Percentiles rank a stretch among this genome's conserved stretches.
Evolutionary conservation across 179 eudicot species (phyloP).

Genomic region (Sideroxylon spinosum): DNA sequence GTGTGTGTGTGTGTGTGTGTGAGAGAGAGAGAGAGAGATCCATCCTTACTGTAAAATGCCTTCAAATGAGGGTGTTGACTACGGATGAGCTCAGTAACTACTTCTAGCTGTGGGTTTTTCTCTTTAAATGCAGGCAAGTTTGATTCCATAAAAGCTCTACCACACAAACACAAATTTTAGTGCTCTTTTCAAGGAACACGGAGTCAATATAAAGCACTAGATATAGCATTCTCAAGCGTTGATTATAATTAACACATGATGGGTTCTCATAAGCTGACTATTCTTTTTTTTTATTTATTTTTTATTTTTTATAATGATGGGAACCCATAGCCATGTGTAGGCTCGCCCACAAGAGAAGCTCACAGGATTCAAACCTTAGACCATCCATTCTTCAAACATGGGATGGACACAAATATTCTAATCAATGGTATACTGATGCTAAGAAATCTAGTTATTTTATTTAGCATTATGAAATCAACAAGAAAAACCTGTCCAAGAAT

Average conservation of each 20-base stretch:
- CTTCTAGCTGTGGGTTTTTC: constrained; percentile 75
- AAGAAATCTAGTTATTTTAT: too few species aligned
- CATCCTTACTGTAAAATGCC: constrained; percentile 63
- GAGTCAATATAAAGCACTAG: not conserved
- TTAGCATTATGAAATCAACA: too few species aligned
- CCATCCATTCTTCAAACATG: too few species aligned
- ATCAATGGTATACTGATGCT: too few species aligned
- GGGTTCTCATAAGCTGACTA: not conserved
- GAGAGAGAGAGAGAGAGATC: not conserved
- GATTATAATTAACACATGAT: not conserved
- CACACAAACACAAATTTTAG: constrained; percentile 8
- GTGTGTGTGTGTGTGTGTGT: too few species aligned
- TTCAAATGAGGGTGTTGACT: constrained; percentile 82
- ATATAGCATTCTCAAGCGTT: not conserved
- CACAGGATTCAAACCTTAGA: too few species aligned
- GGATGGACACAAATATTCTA: too few species aligned
- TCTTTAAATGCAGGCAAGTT: constrained; percentile 59
- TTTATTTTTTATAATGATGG: not conserved
- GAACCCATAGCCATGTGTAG: not conserved
- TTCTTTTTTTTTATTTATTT: too few species aligned
- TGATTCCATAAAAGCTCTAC: constrained; percentile 76
- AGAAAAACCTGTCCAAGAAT: too few species aligned
- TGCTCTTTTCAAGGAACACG: not conserved
- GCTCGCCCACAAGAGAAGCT: too few species aligned
- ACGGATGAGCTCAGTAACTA: constrained; percentile 69